phyloP scores from a whole-genome alignment of 306 rosid genomes.

The Cucumis sativus region DNA sequence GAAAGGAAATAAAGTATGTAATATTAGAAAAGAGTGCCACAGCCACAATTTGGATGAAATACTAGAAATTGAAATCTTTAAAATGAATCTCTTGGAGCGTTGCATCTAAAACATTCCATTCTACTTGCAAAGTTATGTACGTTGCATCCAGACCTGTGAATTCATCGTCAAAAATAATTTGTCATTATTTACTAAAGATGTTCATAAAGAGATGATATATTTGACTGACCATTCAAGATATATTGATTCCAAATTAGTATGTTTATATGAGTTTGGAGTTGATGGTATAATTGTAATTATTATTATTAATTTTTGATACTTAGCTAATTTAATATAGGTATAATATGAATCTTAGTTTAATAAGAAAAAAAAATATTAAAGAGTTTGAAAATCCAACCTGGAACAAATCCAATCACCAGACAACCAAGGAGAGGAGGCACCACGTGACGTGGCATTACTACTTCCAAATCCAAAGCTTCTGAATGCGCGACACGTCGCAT shows the following conservation, averaged over 20 bases:
- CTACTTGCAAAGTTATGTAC: slow-evolving; percentile 95
- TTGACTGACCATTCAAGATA: no score
- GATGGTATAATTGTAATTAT: no score
- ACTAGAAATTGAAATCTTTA: slow-evolving; percentile 12
- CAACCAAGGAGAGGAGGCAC: slow-evolving; percentile 71
- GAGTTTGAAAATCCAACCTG: slow-evolving; percentile 27
- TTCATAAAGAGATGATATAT: no score
- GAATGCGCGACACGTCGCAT: slow-evolving; percentile 19
- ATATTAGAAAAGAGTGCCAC: not conserved
- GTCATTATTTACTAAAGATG: no score
- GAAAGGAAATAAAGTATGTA: not conserved
- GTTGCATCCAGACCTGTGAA: slow-evolving; percentile 73
- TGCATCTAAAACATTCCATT: slow-evolving; percentile 94
- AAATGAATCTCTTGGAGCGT: slow-evolving; percentile 79
- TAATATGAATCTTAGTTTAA: no score
- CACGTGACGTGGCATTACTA: not conserved
- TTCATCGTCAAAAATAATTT: not conserved
- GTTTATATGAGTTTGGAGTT: no score
- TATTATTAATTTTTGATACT: no score
- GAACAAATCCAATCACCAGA: slow-evolving; percentile 96
- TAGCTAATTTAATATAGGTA: no score
- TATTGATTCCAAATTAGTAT: no score
- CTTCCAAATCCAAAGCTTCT: slow-evolving; percentile 25
- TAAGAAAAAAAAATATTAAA: no score
- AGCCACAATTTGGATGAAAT: slow-evolving; percentile 13